Evolutionary conservation across 345 rosid genomes (phyloP), one percentile per base, ranked within the genome.

Genomic region (Carallia brachiata): DNA sequence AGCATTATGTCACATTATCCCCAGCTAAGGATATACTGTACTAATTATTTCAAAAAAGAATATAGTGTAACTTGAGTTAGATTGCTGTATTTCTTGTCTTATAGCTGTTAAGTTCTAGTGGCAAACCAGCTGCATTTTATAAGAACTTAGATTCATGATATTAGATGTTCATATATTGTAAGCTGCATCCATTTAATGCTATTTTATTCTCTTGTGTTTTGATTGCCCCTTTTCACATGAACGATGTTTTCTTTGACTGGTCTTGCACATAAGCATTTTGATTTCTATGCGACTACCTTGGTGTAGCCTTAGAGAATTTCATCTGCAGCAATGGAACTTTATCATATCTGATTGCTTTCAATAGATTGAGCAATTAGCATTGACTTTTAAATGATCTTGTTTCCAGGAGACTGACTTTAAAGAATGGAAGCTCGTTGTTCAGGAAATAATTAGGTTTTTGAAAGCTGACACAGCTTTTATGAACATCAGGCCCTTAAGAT

Each of bases 381-480:
- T 78, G 72, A 81, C 70, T 52, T 69, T 47, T 23, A 31, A 34
- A 62, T 71, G 59, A 67, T 80, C 71, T 78, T 79, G 58, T 80
- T 66, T 84, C 74, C 95, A 94, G 98, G 98, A 94, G 75, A 81
- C 88, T 52, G 98, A 94, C 70, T 89, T 94, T 82, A 91, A 86
- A 86, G 96, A 94, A 82, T 90, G 97, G 98, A 91, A 91, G 92
- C 87, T 91, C 84, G 93, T 88, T 90, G 91, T 86, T 73, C 96
- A 90, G 78, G 98, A 94, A 80, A 85, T 91, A 73, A 87, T 83
- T 81, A 88, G 97, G 78, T 90, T 91, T 85, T 86, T 94, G 82
- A 94, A 91, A 84, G 95, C 91, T 79, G 98, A 91, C 84, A 81
- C 89, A 13, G 84, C 95, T 75, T 91, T 89, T 80, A 90, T 91